Evolutionary conservation across 2,329 filamentous ascomycete genomes (phyloP).

Genomic region (Cladosporium cucumerinum): DNA sequence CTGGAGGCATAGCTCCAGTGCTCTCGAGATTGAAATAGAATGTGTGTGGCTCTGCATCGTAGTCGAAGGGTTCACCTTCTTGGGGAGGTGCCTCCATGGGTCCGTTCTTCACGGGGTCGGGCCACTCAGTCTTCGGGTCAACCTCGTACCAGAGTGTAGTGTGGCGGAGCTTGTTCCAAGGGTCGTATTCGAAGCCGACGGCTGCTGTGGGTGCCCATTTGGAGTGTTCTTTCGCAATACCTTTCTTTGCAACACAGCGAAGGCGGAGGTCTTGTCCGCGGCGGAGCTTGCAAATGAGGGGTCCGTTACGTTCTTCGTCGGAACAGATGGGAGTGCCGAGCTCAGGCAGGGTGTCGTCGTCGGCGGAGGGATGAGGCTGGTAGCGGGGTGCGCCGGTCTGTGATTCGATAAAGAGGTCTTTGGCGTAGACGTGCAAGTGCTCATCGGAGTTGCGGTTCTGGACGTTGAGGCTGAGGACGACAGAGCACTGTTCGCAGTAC

Average conservation of each 20-base stretch:
- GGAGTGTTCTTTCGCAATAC: conserved; percentile 96
- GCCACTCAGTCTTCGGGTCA: conserved; percentile 48
- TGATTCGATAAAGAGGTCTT: conserved; percentile 68
- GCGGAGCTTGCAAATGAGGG: conserved; percentile 85
- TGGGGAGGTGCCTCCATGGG: conserved; percentile 74
- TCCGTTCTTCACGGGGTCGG: conserved; percentile 53
- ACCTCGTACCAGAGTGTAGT: conserved; percentile 93
- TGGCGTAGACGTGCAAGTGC: conserved; percentile 90
- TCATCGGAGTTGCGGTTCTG: conserved; percentile 67
- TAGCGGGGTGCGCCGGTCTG: conserved; percentile 56
- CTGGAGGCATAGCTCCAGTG: conserved; percentile 81
- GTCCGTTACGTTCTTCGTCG: conserved; percentile 76
- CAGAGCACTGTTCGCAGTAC: conserved; percentile 87
- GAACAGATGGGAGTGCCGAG: conserved; percentile 74
- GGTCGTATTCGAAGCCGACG: conserved; percentile 96
- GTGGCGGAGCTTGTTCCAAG: conserved; percentile 91
- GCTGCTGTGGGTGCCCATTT: conserved; percentile 95
- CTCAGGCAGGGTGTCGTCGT: conserved; percentile 54
- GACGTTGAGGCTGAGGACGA: conserved; percentile 79
- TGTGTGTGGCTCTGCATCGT: conserved; percentile 69
- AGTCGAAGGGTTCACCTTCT: conserved; percentile 86
- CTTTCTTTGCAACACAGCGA: conserved; percentile 93
- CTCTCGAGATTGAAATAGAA: conserved; percentile 97
- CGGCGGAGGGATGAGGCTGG: conserved; percentile 77
- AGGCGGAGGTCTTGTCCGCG: conserved; percentile 87